Conservation (phyloP, 2,329 filamentous ascomycete species). For the Alternaria sp. region DNA sequence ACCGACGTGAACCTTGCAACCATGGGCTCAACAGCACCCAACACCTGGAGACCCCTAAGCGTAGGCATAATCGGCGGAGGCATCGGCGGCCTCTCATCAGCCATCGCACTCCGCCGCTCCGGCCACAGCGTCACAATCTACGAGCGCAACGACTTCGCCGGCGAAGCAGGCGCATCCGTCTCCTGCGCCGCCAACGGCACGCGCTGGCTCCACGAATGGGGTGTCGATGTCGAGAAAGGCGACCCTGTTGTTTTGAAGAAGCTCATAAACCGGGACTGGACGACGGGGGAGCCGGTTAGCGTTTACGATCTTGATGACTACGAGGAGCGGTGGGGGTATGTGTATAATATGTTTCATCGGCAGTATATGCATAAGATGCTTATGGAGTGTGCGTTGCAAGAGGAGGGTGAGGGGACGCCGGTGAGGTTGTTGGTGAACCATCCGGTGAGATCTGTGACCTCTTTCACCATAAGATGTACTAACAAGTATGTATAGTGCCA, state of each 20-base stretch:
- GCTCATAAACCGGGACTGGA: constrained; percentile 74
- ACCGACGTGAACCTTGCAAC: not conserved
- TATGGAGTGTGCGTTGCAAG: constrained; percentile 63
- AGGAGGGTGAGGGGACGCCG: constrained; percentile 60
- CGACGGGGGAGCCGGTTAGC: constrained; percentile 69
- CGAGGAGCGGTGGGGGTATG: constrained; percentile 68
- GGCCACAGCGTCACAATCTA: constrained; percentile 68
- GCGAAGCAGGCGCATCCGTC: constrained; percentile 64
- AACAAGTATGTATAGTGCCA: constrained; percentile 44
- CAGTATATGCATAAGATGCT: constrained; percentile 73
- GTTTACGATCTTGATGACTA: constrained; percentile 71
- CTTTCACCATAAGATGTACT: not conserved
- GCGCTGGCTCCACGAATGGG: constrained; percentile 72
- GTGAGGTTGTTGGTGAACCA: constrained; percentile 64
- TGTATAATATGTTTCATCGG: constrained; percentile 71
- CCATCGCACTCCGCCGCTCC: constrained; percentile 59
- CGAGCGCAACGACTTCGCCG: constrained; percentile 69
- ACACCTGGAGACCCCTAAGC: constrained; percentile 29
- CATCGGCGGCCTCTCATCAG: constrained; percentile 60
- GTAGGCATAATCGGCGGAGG: constrained; percentile 59
- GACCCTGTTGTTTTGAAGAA: constrained; percentile 70
- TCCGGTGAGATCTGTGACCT: constrained; percentile 22
- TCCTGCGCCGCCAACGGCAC: constrained; percentile 72
- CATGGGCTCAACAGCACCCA: not conserved
- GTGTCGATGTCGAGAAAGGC: constrained; percentile 67